Conservation (phyloP, 768 basidiomycete genomes). For the Leucosporidium creatinivorum region DNA sequence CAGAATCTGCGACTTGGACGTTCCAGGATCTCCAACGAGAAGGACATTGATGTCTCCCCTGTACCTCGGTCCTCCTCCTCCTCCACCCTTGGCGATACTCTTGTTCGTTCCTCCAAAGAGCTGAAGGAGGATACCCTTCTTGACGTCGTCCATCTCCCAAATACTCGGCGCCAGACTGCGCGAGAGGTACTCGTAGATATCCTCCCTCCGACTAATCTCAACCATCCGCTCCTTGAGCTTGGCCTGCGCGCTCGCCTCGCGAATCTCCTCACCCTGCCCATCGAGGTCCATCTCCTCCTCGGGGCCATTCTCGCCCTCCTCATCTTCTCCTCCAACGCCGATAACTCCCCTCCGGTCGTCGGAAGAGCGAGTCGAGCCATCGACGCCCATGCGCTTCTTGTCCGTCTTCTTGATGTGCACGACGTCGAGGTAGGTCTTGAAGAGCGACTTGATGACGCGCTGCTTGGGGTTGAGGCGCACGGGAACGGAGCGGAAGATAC, state of each 20-base stretch:
- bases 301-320: conserved; percentile 47
- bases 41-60: conserved; percentile 97
- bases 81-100: conserved; percentile 82
- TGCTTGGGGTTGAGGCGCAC: conserved; percentile 92
- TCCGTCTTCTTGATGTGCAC: conserved; percentile 78
- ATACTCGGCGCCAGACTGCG: conserved; percentile 87
- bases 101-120: conserved; percentile 98
- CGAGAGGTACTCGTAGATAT: conserved; percentile 78
- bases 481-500: conserved; percentile 89
- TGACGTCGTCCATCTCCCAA: conserved; percentile 98
- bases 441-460: conserved; percentile 83
- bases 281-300: conserved; percentile 37
- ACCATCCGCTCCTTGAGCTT: conserved; percentile 56
- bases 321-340: conserved; percentile 59
- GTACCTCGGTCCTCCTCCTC: conserved; percentile 91
- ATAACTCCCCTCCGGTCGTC: conserved; percentile 56
- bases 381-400: conserved; percentile 60
- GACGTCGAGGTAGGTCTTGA: conserved; percentile 95
- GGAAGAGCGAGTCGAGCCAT: conserved; percentile 60
- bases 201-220: conserved; percentile 63
- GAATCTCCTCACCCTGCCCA: conserved; percentile 43
- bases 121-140: conserved; percentile 93
- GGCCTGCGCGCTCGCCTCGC: conserved; percentile 47
- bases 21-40: conserved; percentile 95
- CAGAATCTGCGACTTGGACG: conserved; percentile 89